These are phyloP conservation scores for Aspergillus texensis DNA, from an alignment of 2,329 filamentous ascomycete genomes.

Conservation along the genomic window DNA sequence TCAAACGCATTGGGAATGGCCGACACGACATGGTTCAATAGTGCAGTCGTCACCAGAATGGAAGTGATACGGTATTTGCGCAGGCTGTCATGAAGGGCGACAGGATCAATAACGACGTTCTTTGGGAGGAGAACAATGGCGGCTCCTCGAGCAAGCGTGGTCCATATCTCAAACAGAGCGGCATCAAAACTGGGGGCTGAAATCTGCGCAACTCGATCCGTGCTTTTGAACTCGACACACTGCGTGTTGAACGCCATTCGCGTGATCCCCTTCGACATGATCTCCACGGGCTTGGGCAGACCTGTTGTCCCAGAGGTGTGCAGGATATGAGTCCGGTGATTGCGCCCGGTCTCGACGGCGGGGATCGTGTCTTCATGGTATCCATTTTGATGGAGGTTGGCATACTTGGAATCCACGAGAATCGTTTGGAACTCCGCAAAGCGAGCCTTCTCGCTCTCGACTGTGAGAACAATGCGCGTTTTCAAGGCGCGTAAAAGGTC, in stretches of 20 bases:
- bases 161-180: slow-evolving; percentile 6
- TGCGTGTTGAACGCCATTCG: background rate
- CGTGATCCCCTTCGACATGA: background rate
- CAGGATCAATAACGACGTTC: background rate
- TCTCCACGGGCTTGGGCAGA: slow-evolving; percentile 1
- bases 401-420: background rate
- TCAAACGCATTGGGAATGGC: background rate
- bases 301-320: slow-evolving; percentile 3
- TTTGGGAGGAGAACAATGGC: background rate
- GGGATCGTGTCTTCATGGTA: background rate
- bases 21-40: background rate
- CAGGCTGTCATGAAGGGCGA: background rate
- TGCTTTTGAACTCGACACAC: background rate
- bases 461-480: background rate
- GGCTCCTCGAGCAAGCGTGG: background rate
- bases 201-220: background rate
- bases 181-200: background rate
- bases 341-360: background rate
- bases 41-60: background rate
- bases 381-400: background rate
- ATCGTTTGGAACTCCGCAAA: background rate
- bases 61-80: background rate
- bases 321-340: background rate
- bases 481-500: background rate
- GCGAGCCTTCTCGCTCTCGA: background rate